A percentile compares a stretch with the other conserved stretches of the same genome.
Evolutionary conservation across 148 eudicot genomes (phyloP).

Genomic region (Fagopyrum esculentum): DNA sequence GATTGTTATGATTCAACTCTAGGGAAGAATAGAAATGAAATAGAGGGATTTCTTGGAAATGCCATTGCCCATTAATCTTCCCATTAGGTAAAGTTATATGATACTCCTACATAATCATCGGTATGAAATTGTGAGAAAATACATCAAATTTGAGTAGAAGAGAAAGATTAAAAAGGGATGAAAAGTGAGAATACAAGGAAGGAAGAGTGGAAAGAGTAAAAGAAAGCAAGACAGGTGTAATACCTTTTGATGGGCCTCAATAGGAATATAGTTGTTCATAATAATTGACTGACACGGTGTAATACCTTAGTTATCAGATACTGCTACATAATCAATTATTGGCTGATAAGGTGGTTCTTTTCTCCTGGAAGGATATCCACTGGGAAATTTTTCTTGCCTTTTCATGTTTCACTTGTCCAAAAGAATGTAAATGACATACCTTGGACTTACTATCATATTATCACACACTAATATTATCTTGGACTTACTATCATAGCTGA

Average conservation of each 20-base stretch:
- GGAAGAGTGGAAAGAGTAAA: not conserved
- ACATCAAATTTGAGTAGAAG: not conserved
- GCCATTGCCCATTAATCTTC: not conserved
- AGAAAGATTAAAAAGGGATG: not conserved
- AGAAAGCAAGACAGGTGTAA: not conserved
- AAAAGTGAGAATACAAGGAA: not conserved
- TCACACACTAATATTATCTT: not conserved
- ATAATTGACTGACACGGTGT: too few relatives aligned
- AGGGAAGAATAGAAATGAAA: not conserved
- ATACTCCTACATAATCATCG: not conserved
- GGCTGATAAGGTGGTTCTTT: too few relatives aligned
- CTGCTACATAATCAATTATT: too few relatives aligned
- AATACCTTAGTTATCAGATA: too few relatives aligned
- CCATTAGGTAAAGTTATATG: not conserved
- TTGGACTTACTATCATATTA: not conserved
- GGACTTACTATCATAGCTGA: not conserved
- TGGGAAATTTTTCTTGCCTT: too few relatives aligned
- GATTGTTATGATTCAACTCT: not conserved
- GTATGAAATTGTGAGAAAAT: not conserved
- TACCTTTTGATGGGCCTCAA: too few relatives aligned
- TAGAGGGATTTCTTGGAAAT: not conserved
- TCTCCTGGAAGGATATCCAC: too few relatives aligned
- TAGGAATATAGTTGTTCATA: not conserved
- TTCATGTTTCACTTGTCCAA: not conserved
- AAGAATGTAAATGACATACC: not conserved